Percentiles rank a stretch among this genome's conserved stretches.
These are phyloP conservation scores for Oryza rufipogon DNA, from an alignment of 176 grass and related monocot genomes.

Conservation along the genomic window DNA sequence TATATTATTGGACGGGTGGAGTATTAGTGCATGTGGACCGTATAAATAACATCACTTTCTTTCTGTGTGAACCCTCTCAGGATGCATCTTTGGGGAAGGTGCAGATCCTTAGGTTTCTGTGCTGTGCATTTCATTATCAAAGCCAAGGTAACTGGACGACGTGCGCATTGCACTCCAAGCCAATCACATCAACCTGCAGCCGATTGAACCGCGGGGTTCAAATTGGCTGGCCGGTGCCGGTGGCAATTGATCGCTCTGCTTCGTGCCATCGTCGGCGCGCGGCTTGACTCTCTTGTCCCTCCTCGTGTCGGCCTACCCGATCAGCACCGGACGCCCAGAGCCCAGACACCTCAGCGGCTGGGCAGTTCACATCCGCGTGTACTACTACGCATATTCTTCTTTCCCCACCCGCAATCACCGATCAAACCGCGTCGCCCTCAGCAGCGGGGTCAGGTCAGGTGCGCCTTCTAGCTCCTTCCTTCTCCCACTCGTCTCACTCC, in stretches of 20 bases:
- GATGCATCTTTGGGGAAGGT: background rate
- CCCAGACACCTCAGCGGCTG: slow-evolving; percentile 29
- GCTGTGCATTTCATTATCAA: background rate
- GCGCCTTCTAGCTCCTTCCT: slow-evolving; percentile 27
- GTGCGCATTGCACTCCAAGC: background rate
- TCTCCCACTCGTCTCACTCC: background rate
- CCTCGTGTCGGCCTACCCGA: background rate
- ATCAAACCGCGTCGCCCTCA: slow-evolving; percentile 40
- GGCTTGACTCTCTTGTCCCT: background rate
- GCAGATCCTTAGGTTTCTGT: slow-evolving; percentile 5
- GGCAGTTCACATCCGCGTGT: slow-evolving; percentile 20
- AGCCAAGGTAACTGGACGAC: background rate
- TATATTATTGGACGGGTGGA: too few relatives aligned
- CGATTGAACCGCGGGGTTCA: background rate
- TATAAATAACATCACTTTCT: background rate
- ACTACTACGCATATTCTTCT: background rate
- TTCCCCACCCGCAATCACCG: slow-evolving; percentile 30
- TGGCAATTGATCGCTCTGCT: slow-evolving; percentile 3
- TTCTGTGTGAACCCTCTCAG: background rate
- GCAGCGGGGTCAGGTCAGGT: slow-evolving; percentile 20
- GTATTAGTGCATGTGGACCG: background rate
- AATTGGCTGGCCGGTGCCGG: slow-evolving; percentile 33
- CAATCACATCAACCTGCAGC: background rate
- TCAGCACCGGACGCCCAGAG: slow-evolving; percentile 3
- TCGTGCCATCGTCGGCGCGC: background rate